These are phyloP conservation scores for Eruca vesicaria DNA, from an alignment of 441 rosid genomes.

Conservation along the genomic window DNA sequence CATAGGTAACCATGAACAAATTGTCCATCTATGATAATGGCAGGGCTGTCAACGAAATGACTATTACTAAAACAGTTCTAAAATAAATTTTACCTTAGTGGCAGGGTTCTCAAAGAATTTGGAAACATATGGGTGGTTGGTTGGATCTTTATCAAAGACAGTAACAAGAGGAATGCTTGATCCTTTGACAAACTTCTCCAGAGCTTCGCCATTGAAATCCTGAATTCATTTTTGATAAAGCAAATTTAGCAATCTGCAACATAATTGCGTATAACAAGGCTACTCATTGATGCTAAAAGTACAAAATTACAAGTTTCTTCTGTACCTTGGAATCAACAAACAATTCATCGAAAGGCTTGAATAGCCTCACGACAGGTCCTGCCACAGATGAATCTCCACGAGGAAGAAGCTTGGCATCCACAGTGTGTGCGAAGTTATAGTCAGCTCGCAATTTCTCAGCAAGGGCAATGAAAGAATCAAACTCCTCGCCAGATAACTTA, in stretches of 20 bases:
- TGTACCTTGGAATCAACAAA: slow-evolving; percentile 81
- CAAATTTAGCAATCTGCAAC: background rate
- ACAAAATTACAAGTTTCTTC: background rate
- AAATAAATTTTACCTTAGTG: slow-evolving; percentile 49
- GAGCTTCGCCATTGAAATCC: slow-evolving; percentile 69
- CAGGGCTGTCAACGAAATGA: background rate
- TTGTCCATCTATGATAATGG: background rate
- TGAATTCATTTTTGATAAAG: slow-evolving; percentile 35
- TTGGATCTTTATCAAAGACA: slow-evolving; percentile 63
- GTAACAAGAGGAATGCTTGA: slow-evolving; percentile 75
- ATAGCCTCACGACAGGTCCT: slow-evolving; percentile 85
- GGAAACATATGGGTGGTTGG: slow-evolving; percentile 71
- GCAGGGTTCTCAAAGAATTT: slow-evolving; percentile 68
- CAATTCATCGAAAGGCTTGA: slow-evolving; percentile 97
- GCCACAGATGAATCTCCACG: slow-evolving; percentile 79
- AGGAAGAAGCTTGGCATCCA: slow-evolving; percentile 85
- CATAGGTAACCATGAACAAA: background rate
- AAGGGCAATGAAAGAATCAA: slow-evolving; percentile 58
- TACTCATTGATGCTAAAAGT: background rate
- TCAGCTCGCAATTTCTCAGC: slow-evolving; percentile 89
- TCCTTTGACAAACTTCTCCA: slow-evolving; percentile 76
- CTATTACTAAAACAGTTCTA: background rate
- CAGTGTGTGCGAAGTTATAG: slow-evolving; percentile 83
- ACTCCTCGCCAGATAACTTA: slow-evolving; percentile 82
- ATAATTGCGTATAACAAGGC: background rate